phyloP scores from a whole-genome alignment of 805 yeast genomes.

The Candida ortonii region DNA sequence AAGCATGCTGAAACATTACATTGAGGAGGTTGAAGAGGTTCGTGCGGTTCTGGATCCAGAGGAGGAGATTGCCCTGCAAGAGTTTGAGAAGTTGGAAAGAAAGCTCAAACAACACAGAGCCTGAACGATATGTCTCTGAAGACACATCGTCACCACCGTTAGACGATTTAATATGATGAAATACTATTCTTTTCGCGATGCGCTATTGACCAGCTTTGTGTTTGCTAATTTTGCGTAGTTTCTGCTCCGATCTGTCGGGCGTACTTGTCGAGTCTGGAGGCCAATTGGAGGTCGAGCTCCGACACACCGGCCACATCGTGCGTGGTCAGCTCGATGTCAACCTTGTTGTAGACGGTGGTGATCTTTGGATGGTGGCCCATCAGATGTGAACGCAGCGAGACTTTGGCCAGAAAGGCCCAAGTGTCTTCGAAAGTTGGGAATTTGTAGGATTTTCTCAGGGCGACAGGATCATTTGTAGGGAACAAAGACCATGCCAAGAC shows the following conservation, averaged over 20 bases:
- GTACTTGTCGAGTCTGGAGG: conserved; percentile 44
- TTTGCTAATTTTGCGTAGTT: too few relatives aligned
- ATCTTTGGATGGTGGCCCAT: conserved; percentile 72
- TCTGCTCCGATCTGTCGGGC: conserved; percentile 20
- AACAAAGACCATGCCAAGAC: conserved; percentile 1
- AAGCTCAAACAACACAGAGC: conserved; percentile 37
- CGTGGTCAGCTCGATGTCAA: conserved; percentile 54
- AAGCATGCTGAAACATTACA: conserved; percentile 65
- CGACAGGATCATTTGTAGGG: not conserved
- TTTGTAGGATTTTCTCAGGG: conserved; percentile 22
- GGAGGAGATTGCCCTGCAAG: conserved; percentile 64
- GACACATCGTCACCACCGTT: not conserved
- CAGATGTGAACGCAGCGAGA: conserved; percentile 55
- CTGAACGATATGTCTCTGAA: not conserved
- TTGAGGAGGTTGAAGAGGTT: conserved; percentile 63
- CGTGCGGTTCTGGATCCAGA: conserved; percentile 38
- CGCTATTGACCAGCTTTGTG: too few relatives aligned
- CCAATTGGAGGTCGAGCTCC: conserved; percentile 58
- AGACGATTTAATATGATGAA: not conserved
- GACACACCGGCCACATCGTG: conserved; percentile 59
- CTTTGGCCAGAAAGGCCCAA: conserved; percentile 60
- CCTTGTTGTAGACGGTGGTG: conserved; percentile 58
- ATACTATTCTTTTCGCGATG: too few relatives aligned
- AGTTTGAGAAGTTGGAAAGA: conserved; percentile 80
- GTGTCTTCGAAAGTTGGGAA: conserved; percentile 58